Conservation (phyloP, 2,329 filamentous ascomycete species). For the Periconia sp. region DNA sequence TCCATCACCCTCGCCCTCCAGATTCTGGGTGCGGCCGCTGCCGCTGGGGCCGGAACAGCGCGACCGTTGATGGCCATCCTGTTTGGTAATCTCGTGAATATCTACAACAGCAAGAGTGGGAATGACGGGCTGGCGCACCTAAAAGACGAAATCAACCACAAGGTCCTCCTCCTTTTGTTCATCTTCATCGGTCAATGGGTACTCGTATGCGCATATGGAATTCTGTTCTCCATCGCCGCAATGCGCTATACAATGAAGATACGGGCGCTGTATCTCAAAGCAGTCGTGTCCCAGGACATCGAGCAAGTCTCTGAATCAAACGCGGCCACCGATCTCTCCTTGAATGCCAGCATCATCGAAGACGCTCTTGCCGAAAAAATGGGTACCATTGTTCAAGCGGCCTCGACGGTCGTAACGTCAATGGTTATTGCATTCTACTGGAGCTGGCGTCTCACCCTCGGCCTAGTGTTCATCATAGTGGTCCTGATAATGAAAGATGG, state of each 20-base stretch:
- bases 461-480: conserved; percentile 27
- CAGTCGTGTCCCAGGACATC: conserved; percentile 51
- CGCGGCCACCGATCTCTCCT: conserved; percentile 53
- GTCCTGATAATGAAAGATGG: background rate
- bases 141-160: background rate
- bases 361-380: conserved; percentile 57
- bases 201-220: conserved; percentile 31
- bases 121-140: background rate
- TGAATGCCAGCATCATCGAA: conserved; percentile 56
- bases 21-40: conserved; percentile 1
- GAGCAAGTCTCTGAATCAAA: conserved; percentile 52
- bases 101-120: conserved; percentile 2
- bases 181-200: conserved; percentile 10
- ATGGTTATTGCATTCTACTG: conserved; percentile 47
- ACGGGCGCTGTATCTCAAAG: conserved; percentile 5
- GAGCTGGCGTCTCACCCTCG: conserved; percentile 56
- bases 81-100: background rate
- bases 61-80: conserved; percentile 3
- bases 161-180: conserved; percentile 10
- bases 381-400: conserved; percentile 49
- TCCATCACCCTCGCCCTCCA: conserved; percentile 2
- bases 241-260: conserved; percentile 39
- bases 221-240: conserved; percentile 52
- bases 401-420: conserved; percentile 50
- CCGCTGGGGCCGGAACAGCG: conserved; percentile 4